Evolutionary conservation across 306 rosid species (phyloP), one percentile per base, ranked within the genome.

Genomic region (Cyamopsis tetragonoloba): DNA sequence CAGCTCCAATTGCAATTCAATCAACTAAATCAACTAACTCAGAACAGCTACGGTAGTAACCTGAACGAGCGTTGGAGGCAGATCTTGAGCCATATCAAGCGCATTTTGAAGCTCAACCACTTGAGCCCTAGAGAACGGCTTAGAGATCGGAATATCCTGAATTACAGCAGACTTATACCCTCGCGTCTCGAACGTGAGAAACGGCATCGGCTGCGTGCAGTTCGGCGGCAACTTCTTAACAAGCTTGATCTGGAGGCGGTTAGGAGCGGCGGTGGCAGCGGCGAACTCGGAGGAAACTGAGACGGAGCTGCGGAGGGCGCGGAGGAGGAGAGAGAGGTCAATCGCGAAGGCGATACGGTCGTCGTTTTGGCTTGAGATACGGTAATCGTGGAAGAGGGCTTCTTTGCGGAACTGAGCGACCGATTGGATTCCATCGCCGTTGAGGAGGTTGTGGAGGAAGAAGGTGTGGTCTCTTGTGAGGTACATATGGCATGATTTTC

Each of bases 361-460:
- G 48, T 88, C 96, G 60, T 84, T 89, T 60, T 89, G 91, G 79
- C 95, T 84, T 24, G 96, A 83, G 82, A 93, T 89, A 22, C 89
- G 85, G 62, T 88, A 86, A 54, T 93, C 98, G 7, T 83, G 82
- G 59, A 92, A 92, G 62, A 89, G 85, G 12, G 96, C 82, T 66
- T 88, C 87, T 71, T 82, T 84, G 47, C 84, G 81, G 61, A 93
- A 93, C 63, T 88, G 96, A 0, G 98, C 97, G 55, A 89, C 41
- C 57, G 95, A 93, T 57, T 89, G 98, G 61, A 93, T 61, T 56
- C 96, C 97, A 23, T 85, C 88, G 12, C 89, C 91, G 55, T 85
- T 89, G 67, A 89, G 98, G 50, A 93, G 96, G 70, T 93, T 89
- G 75, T 93, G 97, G 75, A 93, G 89, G 86, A 93, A 89, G 55